phyloP scores from a whole-genome alignment of 495 filamentous ascomycete genomes.

The Astrothelium subdiscretum region DNA sequence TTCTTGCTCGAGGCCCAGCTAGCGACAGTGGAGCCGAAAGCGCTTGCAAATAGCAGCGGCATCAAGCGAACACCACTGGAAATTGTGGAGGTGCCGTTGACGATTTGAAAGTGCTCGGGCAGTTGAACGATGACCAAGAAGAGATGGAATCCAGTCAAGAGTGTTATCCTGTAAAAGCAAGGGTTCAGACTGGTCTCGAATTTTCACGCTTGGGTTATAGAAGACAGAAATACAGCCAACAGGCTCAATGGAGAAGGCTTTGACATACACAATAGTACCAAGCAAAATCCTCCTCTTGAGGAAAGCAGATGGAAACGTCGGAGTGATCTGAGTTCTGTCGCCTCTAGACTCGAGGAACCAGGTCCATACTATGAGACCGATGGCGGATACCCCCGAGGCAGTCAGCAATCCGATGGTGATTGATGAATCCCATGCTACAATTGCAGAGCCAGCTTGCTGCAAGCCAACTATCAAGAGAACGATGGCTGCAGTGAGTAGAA shows the following conservation, averaged over 20 bases:
- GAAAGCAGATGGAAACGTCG: not conserved
- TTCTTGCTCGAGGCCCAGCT: not conserved
- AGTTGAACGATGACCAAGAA: conserved; percentile 6
- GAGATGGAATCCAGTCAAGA: conserved; percentile 7
- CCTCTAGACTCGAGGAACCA: conserved; percentile 1
- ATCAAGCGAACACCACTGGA: conserved; percentile 6
- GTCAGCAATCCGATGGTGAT: conserved; percentile 7
- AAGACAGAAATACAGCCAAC: not conserved
- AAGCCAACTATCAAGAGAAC: conserved; percentile 7
- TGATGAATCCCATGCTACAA: conserved; percentile 3
- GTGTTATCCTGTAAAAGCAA: conserved; percentile 4
- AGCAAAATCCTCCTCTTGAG: not conserved
- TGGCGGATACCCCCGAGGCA: not conserved
- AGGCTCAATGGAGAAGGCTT: not conserved
- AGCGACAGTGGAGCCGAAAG: conserved; percentile 7
- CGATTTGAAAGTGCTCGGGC: conserved; percentile 10
- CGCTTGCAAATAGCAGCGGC: conserved; percentile 6
- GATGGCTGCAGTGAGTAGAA: conserved; percentile 5
- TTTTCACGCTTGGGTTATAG: not conserved
- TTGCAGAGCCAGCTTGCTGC: conserved; percentile 3
- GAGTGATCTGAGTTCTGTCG: not conserved
- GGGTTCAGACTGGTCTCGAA: not conserved
- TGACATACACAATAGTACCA: conserved; percentile 2
- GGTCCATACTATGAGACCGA: not conserved
- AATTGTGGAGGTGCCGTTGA: conserved; percentile 3